These are phyloP conservation scores for Scheffersomyces titani DNA, from an alignment of 1,139 yeast species.

Conservation along the genomic window DNA sequence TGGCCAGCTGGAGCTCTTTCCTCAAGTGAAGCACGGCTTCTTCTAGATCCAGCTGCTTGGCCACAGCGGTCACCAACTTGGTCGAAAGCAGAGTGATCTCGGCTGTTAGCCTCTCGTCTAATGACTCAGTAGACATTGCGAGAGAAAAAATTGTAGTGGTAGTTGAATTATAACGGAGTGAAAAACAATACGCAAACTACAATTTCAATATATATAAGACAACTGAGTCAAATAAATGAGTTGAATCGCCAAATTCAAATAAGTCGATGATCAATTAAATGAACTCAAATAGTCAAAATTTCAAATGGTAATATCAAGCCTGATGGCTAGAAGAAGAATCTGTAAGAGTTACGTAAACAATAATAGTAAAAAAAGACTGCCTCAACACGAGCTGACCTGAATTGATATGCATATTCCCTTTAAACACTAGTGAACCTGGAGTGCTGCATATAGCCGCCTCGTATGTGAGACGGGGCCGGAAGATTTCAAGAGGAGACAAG, in stretches of 20 bases:
- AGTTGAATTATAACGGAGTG: background rate
- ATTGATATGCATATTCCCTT: background rate
- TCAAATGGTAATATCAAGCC: background rate
- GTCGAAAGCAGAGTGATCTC: conserved; percentile 62
- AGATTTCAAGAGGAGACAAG: background rate
- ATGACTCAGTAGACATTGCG: background rate
- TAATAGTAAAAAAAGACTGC: background rate
- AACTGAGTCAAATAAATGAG: background rate
- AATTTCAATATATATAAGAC: background rate
- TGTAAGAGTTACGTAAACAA: background rate
- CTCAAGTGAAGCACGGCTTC: conserved; percentile 37
- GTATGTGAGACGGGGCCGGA: background rate
- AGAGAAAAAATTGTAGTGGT: background rate
- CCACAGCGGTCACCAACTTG: conserved; percentile 60
- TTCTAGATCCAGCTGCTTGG: conserved; percentile 57
- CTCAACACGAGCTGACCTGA: background rate
- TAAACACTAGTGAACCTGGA: background rate
- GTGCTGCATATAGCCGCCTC: background rate
- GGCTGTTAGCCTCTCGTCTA: conserved; percentile 45
- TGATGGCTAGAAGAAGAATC: background rate
- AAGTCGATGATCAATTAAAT: background rate
- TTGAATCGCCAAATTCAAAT: background rate
- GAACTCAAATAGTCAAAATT: too few relatives aligned
- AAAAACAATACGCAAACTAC: background rate
- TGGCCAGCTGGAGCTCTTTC: conserved; percentile 30